Percentiles rank a stretch among this genome's conserved stretches.
Evolutionary conservation across 2,329 filamentous ascomycete genomes (phyloP).

Genomic region (Pseudocercospora fijiensis): DNA sequence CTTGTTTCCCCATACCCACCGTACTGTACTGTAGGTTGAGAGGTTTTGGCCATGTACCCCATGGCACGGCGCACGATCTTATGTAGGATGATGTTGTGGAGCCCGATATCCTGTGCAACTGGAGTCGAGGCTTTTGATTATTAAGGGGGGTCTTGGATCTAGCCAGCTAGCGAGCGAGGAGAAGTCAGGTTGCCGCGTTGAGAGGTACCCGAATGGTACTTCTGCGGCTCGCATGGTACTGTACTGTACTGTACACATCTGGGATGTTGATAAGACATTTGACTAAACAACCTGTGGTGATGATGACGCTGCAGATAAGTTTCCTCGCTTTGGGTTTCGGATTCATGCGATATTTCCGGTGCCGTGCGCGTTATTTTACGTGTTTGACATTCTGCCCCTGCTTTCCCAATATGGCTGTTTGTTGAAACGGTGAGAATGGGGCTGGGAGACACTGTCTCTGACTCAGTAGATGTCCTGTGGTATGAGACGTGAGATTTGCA

Average conservation of each 20-base stretch:
- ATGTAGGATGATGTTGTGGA: slow-evolving; percentile 24
- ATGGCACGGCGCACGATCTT: slow-evolving; percentile 10
- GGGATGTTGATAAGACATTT: slow-evolving; percentile 11
- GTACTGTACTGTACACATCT: slow-evolving; percentile 20
- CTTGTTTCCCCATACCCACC: slow-evolving; percentile 12
- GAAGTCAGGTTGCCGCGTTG: slow-evolving; percentile 3
- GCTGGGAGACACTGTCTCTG: background rate
- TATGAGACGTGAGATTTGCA: background rate
- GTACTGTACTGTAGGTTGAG: background rate
- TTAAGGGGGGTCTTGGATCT: background rate
- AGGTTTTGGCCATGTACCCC: slow-evolving; percentile 16
- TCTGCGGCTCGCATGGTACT: slow-evolving; percentile 9
- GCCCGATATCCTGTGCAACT: slow-evolving; percentile 16
- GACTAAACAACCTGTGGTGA: slow-evolving; percentile 22
- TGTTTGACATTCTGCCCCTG: background rate
- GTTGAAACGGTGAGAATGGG: background rate
- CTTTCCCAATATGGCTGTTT: background rate
- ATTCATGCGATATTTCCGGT: too few relatives aligned
- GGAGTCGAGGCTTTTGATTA: slow-evolving; percentile 12
- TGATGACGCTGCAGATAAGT: slow-evolving; percentile 23
- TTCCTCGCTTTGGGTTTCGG: background rate
- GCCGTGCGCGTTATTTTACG: too few relatives aligned
- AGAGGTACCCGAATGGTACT: slow-evolving; percentile 27
- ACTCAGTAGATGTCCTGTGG: background rate
- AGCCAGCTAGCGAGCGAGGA: too few relatives aligned